phyloP scores from a whole-genome alignment of 768 basidiomycete species.

The Boletus rufocinnamomeus region DNA sequence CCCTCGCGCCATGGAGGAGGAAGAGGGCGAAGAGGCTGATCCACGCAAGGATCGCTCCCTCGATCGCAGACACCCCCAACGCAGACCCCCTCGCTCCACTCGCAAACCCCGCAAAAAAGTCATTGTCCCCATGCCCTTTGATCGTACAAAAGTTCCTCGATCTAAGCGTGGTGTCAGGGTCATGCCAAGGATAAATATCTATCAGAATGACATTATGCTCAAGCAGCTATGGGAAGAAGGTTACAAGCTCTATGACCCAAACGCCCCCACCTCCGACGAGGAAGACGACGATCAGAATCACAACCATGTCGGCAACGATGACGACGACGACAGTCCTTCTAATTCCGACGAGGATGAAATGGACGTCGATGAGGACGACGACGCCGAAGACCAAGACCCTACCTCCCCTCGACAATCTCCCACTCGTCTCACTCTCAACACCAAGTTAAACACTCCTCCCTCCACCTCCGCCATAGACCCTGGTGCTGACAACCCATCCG shows the following conservation, averaged over 20 bases:
- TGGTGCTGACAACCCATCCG: constrained; percentile 20
- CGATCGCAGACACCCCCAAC: constrained; percentile 9
- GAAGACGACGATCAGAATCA: constrained; percentile 15
- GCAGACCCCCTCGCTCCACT: background rate
- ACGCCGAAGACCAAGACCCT: constrained; percentile 29
- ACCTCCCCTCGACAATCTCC: constrained; percentile 27
- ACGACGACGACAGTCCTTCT: constrained; percentile 12
- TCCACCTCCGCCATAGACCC: constrained; percentile 22
- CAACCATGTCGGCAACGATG: constrained; percentile 2
- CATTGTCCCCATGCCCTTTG: constrained; percentile 22
- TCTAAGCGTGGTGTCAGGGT: constrained; percentile 18
- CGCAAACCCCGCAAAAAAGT: constrained; percentile 12
- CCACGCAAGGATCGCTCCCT: constrained; percentile 18
- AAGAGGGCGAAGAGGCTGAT: constrained; percentile 48
- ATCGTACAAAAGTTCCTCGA: constrained; percentile 15
- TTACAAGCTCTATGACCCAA: constrained; percentile 21
- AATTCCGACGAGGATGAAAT: constrained; percentile 27
- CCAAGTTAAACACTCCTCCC: constrained; percentile 10
- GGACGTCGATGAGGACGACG: constrained; percentile 38
- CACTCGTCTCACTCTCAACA: constrained; percentile 21
- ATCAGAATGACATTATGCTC: background rate
- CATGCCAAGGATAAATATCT: background rate
- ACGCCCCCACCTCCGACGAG: constrained; percentile 25
- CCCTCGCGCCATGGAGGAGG: constrained; percentile 62
- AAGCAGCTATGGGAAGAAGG: constrained; percentile 20